A percentile compares a stretch with the other conserved stretches of the same genome.
Evolutionary conservation across 2,329 filamentous ascomycete genomes (phyloP).

Genomic region (Pezicula radicicola): DNA sequence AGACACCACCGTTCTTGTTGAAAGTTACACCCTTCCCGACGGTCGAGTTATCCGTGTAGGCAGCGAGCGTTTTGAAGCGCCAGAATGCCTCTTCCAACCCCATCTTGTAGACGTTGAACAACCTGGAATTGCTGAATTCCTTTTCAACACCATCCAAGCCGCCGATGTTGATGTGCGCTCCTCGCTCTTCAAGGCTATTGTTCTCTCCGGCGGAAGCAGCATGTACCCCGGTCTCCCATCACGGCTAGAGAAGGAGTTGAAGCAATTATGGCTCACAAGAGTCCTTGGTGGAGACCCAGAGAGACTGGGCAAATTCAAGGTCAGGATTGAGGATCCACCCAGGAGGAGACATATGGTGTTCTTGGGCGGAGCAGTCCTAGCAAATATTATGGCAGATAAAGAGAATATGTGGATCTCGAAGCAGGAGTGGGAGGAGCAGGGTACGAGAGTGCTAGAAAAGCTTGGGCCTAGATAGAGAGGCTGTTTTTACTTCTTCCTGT

Average conservation of each 20-base stretch:
- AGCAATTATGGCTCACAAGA: slow-evolving; percentile 95
- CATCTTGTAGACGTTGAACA: slow-evolving; percentile 97
- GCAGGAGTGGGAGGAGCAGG: slow-evolving; percentile 95
- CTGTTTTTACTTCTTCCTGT: neutral
- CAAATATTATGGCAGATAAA: slow-evolving; percentile 99
- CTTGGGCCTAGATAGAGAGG: slow-evolving; percentile 72
- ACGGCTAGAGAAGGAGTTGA: slow-evolving; percentile 94
- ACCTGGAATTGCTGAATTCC: slow-evolving; percentile 91
- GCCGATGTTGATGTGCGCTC: slow-evolving; percentile 94
- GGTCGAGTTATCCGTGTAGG: slow-evolving; percentile 94
- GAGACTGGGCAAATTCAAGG: slow-evolving; percentile 97
- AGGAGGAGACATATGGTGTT: slow-evolving; percentile 99
- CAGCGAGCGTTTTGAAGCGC: slow-evolving; percentile 95
- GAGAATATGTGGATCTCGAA: slow-evolving; percentile 99
- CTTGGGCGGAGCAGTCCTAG: slow-evolving; percentile 90
- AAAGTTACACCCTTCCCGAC: slow-evolving; percentile 96
- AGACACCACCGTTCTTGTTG: slow-evolving; percentile 94
- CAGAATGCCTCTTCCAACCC: slow-evolving; percentile 97
- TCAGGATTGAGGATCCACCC: slow-evolving; percentile 96
- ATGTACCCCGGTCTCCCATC: slow-evolving; percentile 98
- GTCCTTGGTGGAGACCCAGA: slow-evolving; percentile 91
- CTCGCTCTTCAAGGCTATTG: slow-evolving; percentile 94
- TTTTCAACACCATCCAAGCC: slow-evolving; percentile 98
- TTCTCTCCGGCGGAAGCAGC: slow-evolving; percentile 93
- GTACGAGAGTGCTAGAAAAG: slow-evolving; percentile 81